Conservation (phyloP, 192 early-diverging fungal genomes). For the Funneliformis geosporum region DNA sequence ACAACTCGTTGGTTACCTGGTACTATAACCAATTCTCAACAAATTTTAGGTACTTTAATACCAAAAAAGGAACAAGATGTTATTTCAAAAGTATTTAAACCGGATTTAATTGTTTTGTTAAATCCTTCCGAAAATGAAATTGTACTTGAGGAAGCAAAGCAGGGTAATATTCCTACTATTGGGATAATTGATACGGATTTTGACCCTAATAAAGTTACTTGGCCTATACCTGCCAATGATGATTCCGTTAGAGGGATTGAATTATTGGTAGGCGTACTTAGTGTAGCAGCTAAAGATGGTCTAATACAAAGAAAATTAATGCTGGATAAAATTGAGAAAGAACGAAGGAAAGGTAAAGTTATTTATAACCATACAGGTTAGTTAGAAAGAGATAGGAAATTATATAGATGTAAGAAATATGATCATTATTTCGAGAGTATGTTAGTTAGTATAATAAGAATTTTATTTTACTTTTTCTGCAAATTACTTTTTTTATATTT, state of each 20-base stretch:
- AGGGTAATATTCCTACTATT: constrained; percentile 82
- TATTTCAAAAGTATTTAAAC: constrained; percentile 59
- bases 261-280: constrained; percentile 80
- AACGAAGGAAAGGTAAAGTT: background rate
- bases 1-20: constrained; percentile 83
- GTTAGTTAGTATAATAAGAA: background rate
- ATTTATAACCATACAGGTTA: background rate
- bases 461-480: no score
- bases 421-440: background rate
- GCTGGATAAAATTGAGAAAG: constrained; percentile 17
- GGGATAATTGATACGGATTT: constrained; percentile 91
- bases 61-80: constrained; percentile 46
- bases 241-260: constrained; percentile 78
- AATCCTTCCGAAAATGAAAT: constrained; percentile 81
- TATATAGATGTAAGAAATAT: background rate
- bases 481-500: no score
- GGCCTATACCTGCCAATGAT: constrained; percentile 95
- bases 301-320: constrained; percentile 41
- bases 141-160: constrained; percentile 78
- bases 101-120: constrained; percentile 81
- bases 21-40: constrained; percentile 80
- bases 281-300: constrained; percentile 70
- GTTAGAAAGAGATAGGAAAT: background rate
- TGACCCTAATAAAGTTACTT: constrained; percentile 81
- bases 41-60: constrained; percentile 65